Conservation (phyloP, 202 grass and related monocot genomes). For the Setaria italica region DNA sequence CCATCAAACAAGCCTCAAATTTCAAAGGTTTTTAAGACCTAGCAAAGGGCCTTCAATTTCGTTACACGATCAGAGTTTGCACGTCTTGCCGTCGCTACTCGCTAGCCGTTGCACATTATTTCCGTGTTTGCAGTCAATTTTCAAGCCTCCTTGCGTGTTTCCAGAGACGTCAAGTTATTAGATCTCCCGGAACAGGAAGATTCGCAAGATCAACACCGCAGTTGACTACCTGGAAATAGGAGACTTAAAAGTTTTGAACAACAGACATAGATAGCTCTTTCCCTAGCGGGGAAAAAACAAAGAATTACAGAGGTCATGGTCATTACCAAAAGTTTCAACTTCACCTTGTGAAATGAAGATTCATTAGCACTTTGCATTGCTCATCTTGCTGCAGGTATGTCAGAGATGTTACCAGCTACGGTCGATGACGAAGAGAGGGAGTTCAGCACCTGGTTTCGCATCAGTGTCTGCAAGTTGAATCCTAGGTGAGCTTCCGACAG, state of each 20-base stretch:
- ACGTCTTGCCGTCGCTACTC: not conserved
- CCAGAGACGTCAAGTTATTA: not conserved
- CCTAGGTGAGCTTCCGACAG: conserved; percentile 25
- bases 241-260: not conserved
- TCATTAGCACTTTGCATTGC: not conserved
- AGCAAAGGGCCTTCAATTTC: not conserved
- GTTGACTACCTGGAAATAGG: not conserved
- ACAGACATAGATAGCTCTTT: not conserved
- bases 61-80: not conserved
- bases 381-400: conserved; percentile 44
- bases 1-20: not conserved
- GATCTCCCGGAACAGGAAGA: not conserved
- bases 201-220: not conserved
- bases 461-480: conserved; percentile 27
- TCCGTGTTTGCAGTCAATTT: not conserved
- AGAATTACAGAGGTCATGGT: not conserved
- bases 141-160: not conserved
- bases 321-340: not conserved
- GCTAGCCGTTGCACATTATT: not conserved
- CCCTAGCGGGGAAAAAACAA: not conserved
- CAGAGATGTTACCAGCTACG: conserved; percentile 47
- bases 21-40: not conserved
- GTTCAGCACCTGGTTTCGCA: conserved; percentile 20
- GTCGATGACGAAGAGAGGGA: conserved; percentile 1
- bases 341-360: not conserved